phyloP scores from a whole-genome alignment of 169 alveolate genomes.

The Cystoisospora suis region DNA sequence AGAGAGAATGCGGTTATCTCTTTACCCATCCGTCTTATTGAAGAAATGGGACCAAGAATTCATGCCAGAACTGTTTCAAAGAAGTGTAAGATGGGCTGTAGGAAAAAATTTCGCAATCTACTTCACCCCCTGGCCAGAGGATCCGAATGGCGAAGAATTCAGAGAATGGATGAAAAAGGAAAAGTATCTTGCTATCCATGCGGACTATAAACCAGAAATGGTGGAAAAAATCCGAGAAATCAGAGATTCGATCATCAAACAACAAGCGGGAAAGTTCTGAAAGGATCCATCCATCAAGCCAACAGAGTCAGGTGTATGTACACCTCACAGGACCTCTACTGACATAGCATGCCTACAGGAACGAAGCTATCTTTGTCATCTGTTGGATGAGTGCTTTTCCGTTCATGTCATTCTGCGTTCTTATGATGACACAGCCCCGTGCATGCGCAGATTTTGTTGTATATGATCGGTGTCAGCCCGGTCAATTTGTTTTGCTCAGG shows the following conservation, averaged over 20 bases:
- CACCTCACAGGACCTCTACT: no score
- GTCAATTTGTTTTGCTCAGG: no score
- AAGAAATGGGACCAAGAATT: slow-evolving; percentile 80
- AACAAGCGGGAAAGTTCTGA: slow-evolving; percentile 27
- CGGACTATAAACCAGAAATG: slow-evolving; percentile 82
- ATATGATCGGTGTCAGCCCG: no score
- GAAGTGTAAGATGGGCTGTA: slow-evolving; percentile 84
- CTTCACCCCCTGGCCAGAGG: slow-evolving; percentile 81
- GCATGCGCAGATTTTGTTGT: no score
- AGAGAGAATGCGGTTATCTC: slow-evolving; percentile 82
- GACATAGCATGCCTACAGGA: no score
- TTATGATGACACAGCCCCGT: no score
- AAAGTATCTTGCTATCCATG: slow-evolving; percentile 63
- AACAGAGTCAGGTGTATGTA: no score
- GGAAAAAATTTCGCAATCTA: slow-evolving; percentile 75
- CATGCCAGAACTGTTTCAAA: slow-evolving; percentile 81
- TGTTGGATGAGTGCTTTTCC: no score
- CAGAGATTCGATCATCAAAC: slow-evolving; percentile 43
- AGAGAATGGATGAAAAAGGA: slow-evolving; percentile 78
- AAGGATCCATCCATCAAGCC: no score
- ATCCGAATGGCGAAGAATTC: slow-evolving; percentile 73
- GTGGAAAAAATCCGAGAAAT: slow-evolving; percentile 75
- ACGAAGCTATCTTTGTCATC: no score
- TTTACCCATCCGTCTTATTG: slow-evolving; percentile 76
- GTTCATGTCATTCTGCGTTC: no score